Evolutionary conservation across 169 alveolate species (phyloP).

Genomic region (Haemoproteus tartakovskyi): DNA sequence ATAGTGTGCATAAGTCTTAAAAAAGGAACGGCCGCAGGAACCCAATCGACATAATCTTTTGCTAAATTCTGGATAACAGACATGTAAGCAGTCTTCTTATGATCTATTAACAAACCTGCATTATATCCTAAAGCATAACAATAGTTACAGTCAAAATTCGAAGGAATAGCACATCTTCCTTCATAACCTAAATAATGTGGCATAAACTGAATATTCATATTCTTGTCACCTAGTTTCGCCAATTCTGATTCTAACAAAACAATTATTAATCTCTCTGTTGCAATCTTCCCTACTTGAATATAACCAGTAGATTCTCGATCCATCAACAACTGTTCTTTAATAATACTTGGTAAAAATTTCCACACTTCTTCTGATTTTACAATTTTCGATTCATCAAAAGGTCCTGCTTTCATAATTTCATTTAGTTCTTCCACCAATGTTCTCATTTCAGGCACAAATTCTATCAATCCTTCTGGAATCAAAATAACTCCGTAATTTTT

Average conservation of each 20-base stretch:
- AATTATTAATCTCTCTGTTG: conserved; percentile 95
- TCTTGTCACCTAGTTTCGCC: conserved; percentile 67
- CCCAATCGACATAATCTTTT: conserved; percentile 85
- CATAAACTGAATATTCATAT: conserved; percentile 70
- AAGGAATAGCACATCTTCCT: conserved; percentile 97
- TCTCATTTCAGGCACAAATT: conserved; percentile 93
- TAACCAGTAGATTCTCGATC: conserved; percentile 99
- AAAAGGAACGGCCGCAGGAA: conserved; percentile 87
- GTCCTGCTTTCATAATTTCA: conserved; percentile 80
- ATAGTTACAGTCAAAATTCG: conserved; percentile 95
- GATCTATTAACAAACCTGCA: conserved; percentile 89
- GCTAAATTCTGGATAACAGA: conserved; percentile 87
- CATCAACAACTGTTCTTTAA: conserved; percentile 92
- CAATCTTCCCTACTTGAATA: conserved; percentile 97
- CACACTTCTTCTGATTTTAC: conserved; percentile 76
- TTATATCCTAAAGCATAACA: conserved; percentile 97
- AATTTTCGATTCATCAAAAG: conserved; percentile 66
- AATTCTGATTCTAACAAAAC: conserved; percentile 85
- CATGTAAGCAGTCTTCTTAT: conserved; percentile 93
- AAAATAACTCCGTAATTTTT: conserved; percentile 94
- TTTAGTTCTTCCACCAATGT: conserved; percentile 90
- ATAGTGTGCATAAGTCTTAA: conserved; percentile 80
- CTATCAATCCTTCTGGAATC: conserved; percentile 97
- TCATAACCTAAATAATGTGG: conserved; percentile 97
- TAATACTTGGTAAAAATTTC: conserved; percentile 88